These are phyloP conservation scores for Myxozyma kluyveri DNA, from an alignment of 805 yeast species.

Conservation along the genomic window DNA sequence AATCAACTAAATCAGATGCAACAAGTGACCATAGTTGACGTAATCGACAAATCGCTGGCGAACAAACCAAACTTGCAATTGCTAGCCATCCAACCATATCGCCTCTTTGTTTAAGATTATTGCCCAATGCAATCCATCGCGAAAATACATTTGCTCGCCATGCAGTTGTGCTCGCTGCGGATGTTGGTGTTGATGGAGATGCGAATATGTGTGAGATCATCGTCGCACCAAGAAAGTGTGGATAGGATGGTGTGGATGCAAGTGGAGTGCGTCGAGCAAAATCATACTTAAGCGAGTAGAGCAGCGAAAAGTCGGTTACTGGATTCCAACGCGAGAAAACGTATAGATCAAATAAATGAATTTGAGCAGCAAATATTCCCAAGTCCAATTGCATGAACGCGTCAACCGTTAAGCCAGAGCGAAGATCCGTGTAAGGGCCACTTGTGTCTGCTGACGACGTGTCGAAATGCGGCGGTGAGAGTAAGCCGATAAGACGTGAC, in stretches of 20 bases:
- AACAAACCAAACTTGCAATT: conserved; percentile 75
- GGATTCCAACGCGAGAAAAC: conserved; percentile 77
- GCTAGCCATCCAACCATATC: conserved; percentile 96
- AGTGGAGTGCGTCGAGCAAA: conserved; percentile 65
- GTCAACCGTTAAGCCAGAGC: conserved; percentile 37
- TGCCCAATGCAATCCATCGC: conserved; percentile 85
- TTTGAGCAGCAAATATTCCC: conserved; percentile 56
- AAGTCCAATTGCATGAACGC: conserved; percentile 56
- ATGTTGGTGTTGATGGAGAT: background rate
- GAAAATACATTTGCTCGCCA: conserved; percentile 61
- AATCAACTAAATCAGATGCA: conserved; percentile 54
- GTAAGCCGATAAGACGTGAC: background rate
- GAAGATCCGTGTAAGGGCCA: background rate
- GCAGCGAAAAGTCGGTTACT: conserved; percentile 68
- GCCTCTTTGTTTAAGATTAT: conserved; percentile 70
- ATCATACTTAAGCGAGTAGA: conserved; percentile 50
- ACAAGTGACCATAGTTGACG: conserved; percentile 72
- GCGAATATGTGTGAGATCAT: conserved; percentile 64
- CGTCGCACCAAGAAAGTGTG: conserved; percentile 76
- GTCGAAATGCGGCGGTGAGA: conserved; percentile 1
- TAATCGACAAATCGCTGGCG: conserved; percentile 75
- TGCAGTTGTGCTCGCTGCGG: conserved; percentile 40
- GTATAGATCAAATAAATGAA: conserved; percentile 63
- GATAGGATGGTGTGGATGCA: conserved; percentile 65
- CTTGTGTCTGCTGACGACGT: background rate